These are phyloP conservation scores for Ascochyta lentis DNA, from an alignment of 2,329 filamentous ascomycete genomes.

Conservation along the genomic window DNA sequence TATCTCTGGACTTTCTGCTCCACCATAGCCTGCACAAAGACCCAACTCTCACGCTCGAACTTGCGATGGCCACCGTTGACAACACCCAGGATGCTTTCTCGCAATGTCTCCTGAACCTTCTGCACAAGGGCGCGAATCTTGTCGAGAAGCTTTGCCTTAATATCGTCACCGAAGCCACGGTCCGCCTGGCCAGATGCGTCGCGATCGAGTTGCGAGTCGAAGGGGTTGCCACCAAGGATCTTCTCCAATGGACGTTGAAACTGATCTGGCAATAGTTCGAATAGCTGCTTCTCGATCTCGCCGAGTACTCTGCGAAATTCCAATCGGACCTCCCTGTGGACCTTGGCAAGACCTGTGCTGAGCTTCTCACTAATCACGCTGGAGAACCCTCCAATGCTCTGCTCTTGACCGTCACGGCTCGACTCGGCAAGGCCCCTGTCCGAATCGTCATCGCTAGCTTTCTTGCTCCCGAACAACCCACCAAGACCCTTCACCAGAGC, in stretches of 20 bases:
- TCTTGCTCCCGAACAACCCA: conserved; percentile 33
- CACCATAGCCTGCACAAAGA: conserved; percentile 40
- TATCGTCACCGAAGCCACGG: conserved; percentile 38
- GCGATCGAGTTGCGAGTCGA: conserved; percentile 38
- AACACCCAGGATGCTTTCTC: conserved; percentile 38
- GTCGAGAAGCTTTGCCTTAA: conserved; percentile 34
- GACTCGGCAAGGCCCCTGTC: conserved; percentile 26
- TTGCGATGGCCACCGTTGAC: conserved; percentile 42
- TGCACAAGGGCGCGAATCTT: conserved; percentile 37
- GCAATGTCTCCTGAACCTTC: conserved; percentile 40
- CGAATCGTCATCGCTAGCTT: conserved; percentile 24
- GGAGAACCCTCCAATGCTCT: conserved; percentile 32
- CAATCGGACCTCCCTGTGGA: conserved; percentile 39
- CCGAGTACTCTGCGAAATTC: conserved; percentile 40
- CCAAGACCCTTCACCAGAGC: conserved; percentile 40
- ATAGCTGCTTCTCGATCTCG: conserved; percentile 39
- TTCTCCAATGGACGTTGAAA: conserved; percentile 40
- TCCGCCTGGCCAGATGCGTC: conserved; percentile 31
- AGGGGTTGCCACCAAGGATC: conserved; percentile 40
- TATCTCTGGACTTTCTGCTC: conserved; percentile 41
- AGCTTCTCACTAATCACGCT: conserved; percentile 39
- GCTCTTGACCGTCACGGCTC: conserved; percentile 18
- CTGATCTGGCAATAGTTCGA: conserved; percentile 38
- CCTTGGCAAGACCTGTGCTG: conserved; percentile 38
- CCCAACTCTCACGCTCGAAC: conserved; percentile 40